Percentiles rank a stretch among this genome's conserved stretches.
Conservation (phyloP, 2,329 filamentous ascomycete species). For the Aspergillus piperis region DNA sequence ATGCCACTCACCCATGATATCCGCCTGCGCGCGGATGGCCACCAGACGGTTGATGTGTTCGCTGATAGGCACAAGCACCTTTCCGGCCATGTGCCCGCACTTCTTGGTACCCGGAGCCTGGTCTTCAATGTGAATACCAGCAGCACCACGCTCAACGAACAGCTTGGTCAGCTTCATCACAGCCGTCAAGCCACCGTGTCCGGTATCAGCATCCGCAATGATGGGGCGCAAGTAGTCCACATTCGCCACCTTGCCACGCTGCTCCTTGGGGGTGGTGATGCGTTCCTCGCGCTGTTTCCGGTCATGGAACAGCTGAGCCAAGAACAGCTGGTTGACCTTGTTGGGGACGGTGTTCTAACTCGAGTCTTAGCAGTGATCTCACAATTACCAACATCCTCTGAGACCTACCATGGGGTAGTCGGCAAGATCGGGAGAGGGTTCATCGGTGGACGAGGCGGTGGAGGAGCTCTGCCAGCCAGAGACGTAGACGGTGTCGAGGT, state of each 20-base stretch:
- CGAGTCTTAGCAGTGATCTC: neutral
- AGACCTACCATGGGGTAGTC: constrained; percentile 84
- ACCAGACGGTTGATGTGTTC: constrained; percentile 98
- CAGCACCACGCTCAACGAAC: constrained; percentile 93
- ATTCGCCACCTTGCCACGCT: constrained; percentile 73
- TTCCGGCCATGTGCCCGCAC: constrained; percentile 99
- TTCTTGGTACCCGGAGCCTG: constrained; percentile 99
- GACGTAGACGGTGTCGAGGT: constrained; percentile 96
- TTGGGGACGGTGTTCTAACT: constrained; percentile 90
- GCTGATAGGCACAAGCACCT: constrained; percentile 92
- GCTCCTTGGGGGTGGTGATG: constrained; percentile 69
- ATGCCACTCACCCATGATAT: constrained; percentile 81
- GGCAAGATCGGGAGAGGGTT: constrained; percentile 95
- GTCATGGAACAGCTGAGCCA: constrained; percentile 99
- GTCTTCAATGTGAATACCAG: constrained; percentile 98
- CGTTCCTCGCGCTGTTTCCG: constrained; percentile 98
- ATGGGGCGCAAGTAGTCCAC: constrained; percentile 95
- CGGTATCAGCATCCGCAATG: constrained; percentile 94
- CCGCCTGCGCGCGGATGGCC: constrained; percentile 93
- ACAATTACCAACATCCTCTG: neutral
- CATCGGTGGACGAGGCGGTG: constrained; percentile 89
- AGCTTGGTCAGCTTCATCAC: constrained; percentile 99
- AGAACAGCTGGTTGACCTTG: constrained; percentile 96
- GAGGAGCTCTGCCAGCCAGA: constrained; percentile 99
- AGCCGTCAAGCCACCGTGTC: constrained; percentile 94